Conservation (phyloP, 306 rosid species). For the Begonia peltatifolia region DNA sequence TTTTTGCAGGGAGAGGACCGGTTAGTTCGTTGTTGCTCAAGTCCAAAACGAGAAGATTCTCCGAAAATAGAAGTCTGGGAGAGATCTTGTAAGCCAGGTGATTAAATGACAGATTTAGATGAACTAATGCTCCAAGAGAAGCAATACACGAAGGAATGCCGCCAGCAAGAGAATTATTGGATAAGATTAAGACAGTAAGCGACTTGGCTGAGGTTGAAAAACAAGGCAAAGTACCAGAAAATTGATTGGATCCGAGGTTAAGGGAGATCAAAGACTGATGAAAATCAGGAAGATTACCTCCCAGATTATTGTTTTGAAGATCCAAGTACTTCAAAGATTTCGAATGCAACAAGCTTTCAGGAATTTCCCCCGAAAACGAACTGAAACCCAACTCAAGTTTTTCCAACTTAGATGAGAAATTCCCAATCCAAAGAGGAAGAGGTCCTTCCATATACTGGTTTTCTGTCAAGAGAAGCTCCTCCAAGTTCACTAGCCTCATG, state of each 20-base stretch:
- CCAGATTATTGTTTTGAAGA: slow-evolving; percentile 44
- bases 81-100: slow-evolving; percentile 59
- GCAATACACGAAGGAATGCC: slow-evolving; percentile 85
- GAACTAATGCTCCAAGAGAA: slow-evolving; percentile 53
- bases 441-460: slow-evolving; percentile 60
- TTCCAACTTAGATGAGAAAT: slow-evolving; percentile 60
- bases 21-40: slow-evolving; percentile 72
- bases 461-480: slow-evolving; percentile 56
- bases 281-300: slow-evolving; percentile 56
- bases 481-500: slow-evolving; percentile 40
- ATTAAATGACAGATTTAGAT: slow-evolving; percentile 67
- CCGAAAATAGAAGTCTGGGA: slow-evolving; percentile 74
- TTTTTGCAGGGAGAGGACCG: slow-evolving; percentile 74
- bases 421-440: slow-evolving; percentile 73
- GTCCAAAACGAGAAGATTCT: slow-evolving; percentile 84
- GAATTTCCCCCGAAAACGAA: slow-evolving; percentile 59
- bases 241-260: slow-evolving; percentile 72
- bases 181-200: slow-evolving; percentile 46
- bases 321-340: slow-evolving; percentile 56
- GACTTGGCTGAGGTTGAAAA: slow-evolving; percentile 60
- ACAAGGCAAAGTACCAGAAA: slow-evolving; percentile 90
- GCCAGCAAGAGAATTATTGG: slow-evolving; percentile 73
- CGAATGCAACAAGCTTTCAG: slow-evolving; percentile 50
- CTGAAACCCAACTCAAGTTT: slow-evolving; percentile 41
- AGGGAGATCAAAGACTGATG: slow-evolving; percentile 56